Evolutionary conservation across 495 filamentous ascomycete species (phyloP).

Genomic region (Talaromyces liani): DNA sequence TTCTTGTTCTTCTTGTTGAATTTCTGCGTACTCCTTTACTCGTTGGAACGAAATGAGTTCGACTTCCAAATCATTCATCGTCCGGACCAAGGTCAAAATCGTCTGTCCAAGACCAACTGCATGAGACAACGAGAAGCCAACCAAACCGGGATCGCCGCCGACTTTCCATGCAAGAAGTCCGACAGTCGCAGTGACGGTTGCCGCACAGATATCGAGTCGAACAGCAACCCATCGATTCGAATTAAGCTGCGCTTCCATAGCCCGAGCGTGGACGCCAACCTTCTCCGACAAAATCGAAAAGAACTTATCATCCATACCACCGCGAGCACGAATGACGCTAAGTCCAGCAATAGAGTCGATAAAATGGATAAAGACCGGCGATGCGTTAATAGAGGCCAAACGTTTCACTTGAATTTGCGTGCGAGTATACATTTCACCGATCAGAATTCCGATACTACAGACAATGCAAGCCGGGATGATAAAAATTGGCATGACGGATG

Average conservation of each 20-base stretch:
- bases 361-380: slow-evolving; percentile 44
- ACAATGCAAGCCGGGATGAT: slow-evolving; percentile 34
- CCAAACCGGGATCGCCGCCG: slow-evolving; percentile 31
- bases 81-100: slow-evolving; percentile 35
- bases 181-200: slow-evolving; percentile 35
- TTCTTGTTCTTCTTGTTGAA: slow-evolving; percentile 36
- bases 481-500: slow-evolving; percentile 43
- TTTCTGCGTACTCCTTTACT: slow-evolving; percentile 37
- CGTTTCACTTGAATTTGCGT: slow-evolving; percentile 37
- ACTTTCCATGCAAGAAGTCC: slow-evolving; percentile 38
- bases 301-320: slow-evolving; percentile 36
- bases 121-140: slow-evolving; percentile 43
- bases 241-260: slow-evolving; percentile 39
- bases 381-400: slow-evolving; percentile 35
- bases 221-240: slow-evolving; percentile 45
- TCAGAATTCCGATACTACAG: slow-evolving; percentile 31
- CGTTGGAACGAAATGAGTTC: slow-evolving; percentile 44
- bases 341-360: slow-evolving; percentile 41
- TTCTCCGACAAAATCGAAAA: slow-evolving; percentile 33
- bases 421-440: slow-evolving; percentile 44
- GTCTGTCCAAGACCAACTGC: slow-evolving; percentile 40
- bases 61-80: slow-evolving; percentile 41
- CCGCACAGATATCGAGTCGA: slow-evolving; percentile 39
- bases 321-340: slow-evolving; percentile 37
- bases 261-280: slow-evolving; percentile 27